Evolutionary conservation across 2,329 filamentous ascomycete genomes (phyloP).

Genomic region (Leptoxyphium fumago): DNA sequence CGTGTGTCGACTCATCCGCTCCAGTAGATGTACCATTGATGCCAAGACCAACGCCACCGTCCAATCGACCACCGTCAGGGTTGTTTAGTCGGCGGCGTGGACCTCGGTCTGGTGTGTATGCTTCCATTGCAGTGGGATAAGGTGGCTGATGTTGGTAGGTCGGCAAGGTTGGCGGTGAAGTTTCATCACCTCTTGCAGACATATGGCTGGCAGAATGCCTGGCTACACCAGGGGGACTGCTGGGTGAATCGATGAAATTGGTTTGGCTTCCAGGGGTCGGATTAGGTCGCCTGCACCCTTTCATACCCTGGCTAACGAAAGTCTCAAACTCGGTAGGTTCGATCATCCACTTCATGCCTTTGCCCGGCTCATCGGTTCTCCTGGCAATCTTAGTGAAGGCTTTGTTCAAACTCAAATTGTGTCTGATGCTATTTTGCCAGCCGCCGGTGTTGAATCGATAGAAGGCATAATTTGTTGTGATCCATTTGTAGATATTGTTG

Average conservation of each 20-base stretch:
- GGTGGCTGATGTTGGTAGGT: conserved; percentile 25
- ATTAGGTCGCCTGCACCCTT: conserved; percentile 25
- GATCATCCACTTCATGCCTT: conserved; percentile 99
- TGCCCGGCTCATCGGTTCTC: conserved; percentile 86
- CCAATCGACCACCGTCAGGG: conserved; percentile 1
- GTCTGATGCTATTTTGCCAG: conserved; percentile 98
- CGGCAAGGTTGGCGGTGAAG: conserved; percentile 22
- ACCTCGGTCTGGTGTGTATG: conserved; percentile 40
- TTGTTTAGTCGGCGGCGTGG: conserved; percentile 23
- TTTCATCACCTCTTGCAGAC: conserved; percentile 10
- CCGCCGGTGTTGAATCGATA: conserved; percentile 74
- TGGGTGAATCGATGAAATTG: conserved; percentile 23
- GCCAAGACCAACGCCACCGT: conserved; percentile 14
- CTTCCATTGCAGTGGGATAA: conserved; percentile 35
- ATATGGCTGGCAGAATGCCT: conserved; percentile 7
- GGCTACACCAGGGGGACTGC: conserved; percentile 41
- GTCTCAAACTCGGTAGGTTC: conserved; percentile 71
- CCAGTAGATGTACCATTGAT: conserved; percentile 15
- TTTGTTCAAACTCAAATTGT: conserved; percentile 91
- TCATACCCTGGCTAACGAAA: conserved; percentile 57
- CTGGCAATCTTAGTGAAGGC: conserved; percentile 86
- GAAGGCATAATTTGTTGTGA: conserved; percentile 82
- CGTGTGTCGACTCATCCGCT: not conserved
- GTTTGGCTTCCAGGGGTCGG: conserved; percentile 22
- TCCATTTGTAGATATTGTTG: conserved; percentile 85